Conservation (phyloP, 106 monocot species). For the Triglochin maritima region DNA sequence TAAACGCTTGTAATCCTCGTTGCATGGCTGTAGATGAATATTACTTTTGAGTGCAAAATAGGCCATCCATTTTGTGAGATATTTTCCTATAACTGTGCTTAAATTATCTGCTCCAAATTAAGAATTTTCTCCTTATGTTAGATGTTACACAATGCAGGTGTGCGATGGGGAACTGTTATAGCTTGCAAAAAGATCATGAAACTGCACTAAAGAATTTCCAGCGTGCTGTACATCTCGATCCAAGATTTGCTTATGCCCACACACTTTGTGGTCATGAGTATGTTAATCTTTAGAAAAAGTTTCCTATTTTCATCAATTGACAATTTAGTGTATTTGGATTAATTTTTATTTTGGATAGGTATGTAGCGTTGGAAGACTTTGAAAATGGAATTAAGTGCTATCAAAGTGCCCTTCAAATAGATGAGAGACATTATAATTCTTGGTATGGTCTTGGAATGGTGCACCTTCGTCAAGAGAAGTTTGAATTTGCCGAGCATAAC, state of each 20-base stretch:
- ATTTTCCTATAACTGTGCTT: too few relatives aligned
- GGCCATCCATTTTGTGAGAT: too few relatives aligned
- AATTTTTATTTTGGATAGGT: conserved; percentile 31
- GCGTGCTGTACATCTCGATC: conserved; percentile 77
- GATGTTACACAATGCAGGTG: conserved; percentile 40
- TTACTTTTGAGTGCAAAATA: too few relatives aligned
- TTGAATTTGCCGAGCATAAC: conserved; percentile 93
- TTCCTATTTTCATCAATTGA: neutral
- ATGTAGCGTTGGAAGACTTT: conserved; percentile 83
- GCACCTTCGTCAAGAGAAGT: conserved; percentile 95
- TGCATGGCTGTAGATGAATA: too few relatives aligned
- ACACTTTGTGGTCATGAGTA: conserved; percentile 99
- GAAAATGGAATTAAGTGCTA: conserved; percentile 93
- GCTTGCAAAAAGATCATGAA: conserved; percentile 97
- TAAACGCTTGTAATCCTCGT: too few relatives aligned
- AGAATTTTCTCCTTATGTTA: too few relatives aligned
- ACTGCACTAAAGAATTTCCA: conserved; percentile 89
- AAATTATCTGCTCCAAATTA: too few relatives aligned
- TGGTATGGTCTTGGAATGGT: conserved; percentile 97
- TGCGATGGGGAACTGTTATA: conserved; percentile 93
- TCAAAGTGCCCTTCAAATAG: conserved; percentile 72
- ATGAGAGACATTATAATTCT: conserved; percentile 93
- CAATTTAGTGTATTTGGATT: neutral
- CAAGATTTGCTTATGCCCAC: conserved; percentile 90
- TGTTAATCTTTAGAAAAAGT: neutral